Evolutionary conservation across 139 green algal genomes (phyloP).

Genomic region (Picochlorum sp.): DNA sequence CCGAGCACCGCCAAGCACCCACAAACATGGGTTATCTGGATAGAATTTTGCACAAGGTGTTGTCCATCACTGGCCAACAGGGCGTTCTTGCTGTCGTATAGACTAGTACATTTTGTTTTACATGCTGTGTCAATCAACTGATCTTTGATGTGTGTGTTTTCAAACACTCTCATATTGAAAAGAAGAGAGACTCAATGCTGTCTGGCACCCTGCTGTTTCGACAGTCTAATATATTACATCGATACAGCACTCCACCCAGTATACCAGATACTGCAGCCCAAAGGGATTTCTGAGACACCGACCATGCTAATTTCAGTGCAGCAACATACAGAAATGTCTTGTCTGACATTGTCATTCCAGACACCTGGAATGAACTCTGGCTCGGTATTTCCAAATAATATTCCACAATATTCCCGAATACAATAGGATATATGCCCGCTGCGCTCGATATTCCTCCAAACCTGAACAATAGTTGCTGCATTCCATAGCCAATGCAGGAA

Average conservation of each 20-base stretch:
- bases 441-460: conserved; percentile 5
- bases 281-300: conserved; percentile 16
- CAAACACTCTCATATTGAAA: neutral
- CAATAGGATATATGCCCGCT: conserved; percentile 36
- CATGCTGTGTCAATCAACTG: neutral
- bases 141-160: neutral
- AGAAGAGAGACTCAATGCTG: neutral
- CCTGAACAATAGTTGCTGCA: conserved; percentile 21
- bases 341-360: conserved; percentile 48
- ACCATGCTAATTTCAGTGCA: conserved; percentile 53
- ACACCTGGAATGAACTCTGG: conserved; percentile 38
- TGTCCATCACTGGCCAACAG: too few relatives aligned
- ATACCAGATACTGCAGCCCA: conserved; percentile 24
- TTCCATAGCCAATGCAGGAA: conserved; percentile 20
- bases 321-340: conserved; percentile 61
- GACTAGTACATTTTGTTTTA: too few relatives aligned
- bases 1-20: neutral
- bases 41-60: too few relatives aligned
- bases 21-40: neutral
- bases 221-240: conserved; percentile 39
- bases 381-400: conserved; percentile 51
- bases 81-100: too few relatives aligned
- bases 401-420: conserved; percentile 51
- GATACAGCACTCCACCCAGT: conserved; percentile 49
- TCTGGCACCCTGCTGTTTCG: neutral